Evolutionary conservation across 2,329 filamentous ascomycete genomes (phyloP).

Genomic region (Penicillium sp.): DNA sequence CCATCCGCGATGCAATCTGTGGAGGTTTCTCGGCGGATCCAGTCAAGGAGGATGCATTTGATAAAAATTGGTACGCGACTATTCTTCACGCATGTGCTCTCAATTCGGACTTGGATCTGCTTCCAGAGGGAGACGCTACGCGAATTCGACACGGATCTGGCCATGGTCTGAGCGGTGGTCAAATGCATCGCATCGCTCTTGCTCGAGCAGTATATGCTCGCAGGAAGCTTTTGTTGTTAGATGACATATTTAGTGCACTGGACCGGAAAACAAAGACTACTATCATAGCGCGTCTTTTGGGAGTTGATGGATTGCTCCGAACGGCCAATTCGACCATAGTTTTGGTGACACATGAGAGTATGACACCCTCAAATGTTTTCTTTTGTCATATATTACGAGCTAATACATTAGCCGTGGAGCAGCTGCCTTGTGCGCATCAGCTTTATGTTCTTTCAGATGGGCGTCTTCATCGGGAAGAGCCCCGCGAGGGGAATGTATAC

Average conservation of each 20-base stretch:
- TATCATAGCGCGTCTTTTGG: background rate
- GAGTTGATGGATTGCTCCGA: background rate
- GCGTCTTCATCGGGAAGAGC: background rate
- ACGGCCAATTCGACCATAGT: background rate
- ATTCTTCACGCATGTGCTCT: background rate
- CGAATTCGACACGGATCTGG: background rate
- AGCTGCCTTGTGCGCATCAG: background rate
- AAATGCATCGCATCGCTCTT: background rate
- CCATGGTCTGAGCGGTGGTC: background rate
- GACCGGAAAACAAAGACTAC: background rate
- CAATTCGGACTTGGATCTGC: background rate
- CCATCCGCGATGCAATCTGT: background rate
- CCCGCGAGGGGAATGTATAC: background rate
- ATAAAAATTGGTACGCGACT: background rate
- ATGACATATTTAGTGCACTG: background rate
- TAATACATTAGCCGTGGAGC: background rate
- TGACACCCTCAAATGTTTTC: background rate
- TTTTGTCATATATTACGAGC: background rate
- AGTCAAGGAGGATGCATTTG: background rate
- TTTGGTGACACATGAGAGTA: background rate
- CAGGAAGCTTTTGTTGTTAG: background rate
- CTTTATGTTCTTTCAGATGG: background rate
- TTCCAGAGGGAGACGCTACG: background rate
- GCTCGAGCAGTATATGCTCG: background rate
- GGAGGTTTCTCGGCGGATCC: background rate